These are phyloP conservation scores for Globisporangium recalcitrans DNA, from an alignment of 352 stramenopile genomes.

Conservation along the genomic window DNA sequence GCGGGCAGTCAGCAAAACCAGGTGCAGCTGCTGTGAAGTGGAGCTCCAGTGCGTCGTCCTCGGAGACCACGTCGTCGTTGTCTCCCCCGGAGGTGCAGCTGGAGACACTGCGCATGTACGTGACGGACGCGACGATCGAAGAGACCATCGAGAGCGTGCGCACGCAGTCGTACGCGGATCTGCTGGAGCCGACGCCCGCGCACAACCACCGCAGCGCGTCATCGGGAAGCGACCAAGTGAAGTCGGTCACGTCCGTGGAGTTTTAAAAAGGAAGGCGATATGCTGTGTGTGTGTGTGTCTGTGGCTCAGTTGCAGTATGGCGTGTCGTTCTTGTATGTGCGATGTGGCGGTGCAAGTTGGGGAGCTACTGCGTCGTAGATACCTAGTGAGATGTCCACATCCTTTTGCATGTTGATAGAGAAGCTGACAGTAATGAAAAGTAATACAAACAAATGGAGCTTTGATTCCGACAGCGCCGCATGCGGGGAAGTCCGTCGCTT, in stretches of 20 bases:
- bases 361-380: no score
- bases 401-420: not conserved
- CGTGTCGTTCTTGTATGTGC: not conserved
- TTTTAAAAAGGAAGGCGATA: conserved; percentile 6
- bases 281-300: not conserved
- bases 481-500: no score
- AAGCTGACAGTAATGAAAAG: not conserved
- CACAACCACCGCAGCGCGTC: conserved; percentile 11
- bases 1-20: not conserved
- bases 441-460: conserved; percentile 4
- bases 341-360: not conserved
- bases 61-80: not conserved
- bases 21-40: not conserved
- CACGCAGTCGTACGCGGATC: conserved; percentile 27
- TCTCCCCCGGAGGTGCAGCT: conserved; percentile 19
- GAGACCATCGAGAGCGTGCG: conserved; percentile 19
- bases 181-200: conserved; percentile 21
- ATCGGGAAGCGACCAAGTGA: not conserved
- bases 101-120: conserved; percentile 68
- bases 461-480: conserved; percentile 8
- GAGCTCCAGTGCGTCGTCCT: conserved; percentile 4
- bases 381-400: no score
- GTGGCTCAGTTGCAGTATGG: not conserved
- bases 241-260: conserved; percentile 16
- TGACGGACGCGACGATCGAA: conserved; percentile 31